Base-by-base conservation (phyloP, 2,329 filamentous ascomycete genomes). In the Xylariaceae sp. region DNA sequence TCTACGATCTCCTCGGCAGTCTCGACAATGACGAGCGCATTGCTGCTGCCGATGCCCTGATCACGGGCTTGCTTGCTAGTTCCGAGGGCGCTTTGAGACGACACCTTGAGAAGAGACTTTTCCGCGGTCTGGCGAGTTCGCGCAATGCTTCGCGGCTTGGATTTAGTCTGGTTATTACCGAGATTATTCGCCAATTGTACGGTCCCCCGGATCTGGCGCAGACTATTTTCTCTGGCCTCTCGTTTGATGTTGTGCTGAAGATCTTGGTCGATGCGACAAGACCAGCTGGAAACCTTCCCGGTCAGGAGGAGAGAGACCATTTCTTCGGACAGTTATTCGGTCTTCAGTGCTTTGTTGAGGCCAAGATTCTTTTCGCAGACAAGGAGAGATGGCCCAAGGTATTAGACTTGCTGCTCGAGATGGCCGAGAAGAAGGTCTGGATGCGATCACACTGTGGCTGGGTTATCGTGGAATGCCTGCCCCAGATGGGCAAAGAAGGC, bases 141-240 rank as follows among this genome's bases (percentile, higher is more conserved):
- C 87, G 91, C 59, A 96, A 96, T 76, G 90, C 90, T 10, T 91
- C 93, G 15, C 83, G 94, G 30, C 77, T 94, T 54, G 94, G 94
- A 2, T 97, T 96, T 73, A 96, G 91, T 56, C 81, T 97, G 57
- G 93, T 93, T 0, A 77, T 97, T 65, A 88, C 92, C 0, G 92
- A 97, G 73, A 77, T 95, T 7, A 72, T 96, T 50, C 80, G 83
- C 3, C 85, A 93, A 68, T 75, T 92, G 4, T 89, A 88, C 68
- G 83, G 83, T 1, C 66, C 77, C 11, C 74, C 78, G 47, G 69
- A 76, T 5, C 70, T 81, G 13, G 73, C 75, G 8, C 68, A 74
- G 35, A 71, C 76, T 5, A 81, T 77, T 64, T 87, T 85, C 65
- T 62, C 75, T 2, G 78, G 75, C 8, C 69, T 86, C 56, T 80